phyloP scores from a whole-genome alignment of 768 basidiomycete species.

The Lepiota brunneoincarnata region DNA sequence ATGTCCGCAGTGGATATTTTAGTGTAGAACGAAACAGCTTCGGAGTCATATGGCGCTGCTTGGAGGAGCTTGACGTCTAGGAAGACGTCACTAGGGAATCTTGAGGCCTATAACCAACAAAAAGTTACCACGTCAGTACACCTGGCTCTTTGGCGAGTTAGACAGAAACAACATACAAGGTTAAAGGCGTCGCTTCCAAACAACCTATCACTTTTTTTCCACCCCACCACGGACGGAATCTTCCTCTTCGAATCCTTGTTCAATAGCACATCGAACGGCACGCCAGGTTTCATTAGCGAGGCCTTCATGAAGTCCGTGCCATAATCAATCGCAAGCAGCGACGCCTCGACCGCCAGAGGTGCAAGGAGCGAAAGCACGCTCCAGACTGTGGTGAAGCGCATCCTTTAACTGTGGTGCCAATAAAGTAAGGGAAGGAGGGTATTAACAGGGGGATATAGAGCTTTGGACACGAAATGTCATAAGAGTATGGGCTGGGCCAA shows the following conservation, averaged over 20 bases:
- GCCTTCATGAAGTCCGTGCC: slow-evolving; percentile 98
- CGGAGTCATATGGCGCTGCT: slow-evolving; percentile 62
- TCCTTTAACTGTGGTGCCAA: slow-evolving; percentile 17
- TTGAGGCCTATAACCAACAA: slow-evolving; percentile 62
- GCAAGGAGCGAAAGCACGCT: slow-evolving; percentile 35
- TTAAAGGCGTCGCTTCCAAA: slow-evolving; percentile 90
- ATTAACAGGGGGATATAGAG: slow-evolving; percentile 12
- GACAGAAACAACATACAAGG: slow-evolving; percentile 54
- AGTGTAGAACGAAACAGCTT: slow-evolving; percentile 54
- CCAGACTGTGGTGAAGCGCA: slow-evolving; percentile 38
- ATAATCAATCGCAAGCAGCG: slow-evolving; percentile 96
- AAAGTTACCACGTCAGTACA: slow-evolving; percentile 2
- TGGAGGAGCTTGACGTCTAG: slow-evolving; percentile 82
- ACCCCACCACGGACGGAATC: slow-evolving; percentile 84
- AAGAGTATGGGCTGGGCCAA: slow-evolving; percentile 17
- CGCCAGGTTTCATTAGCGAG: slow-evolving; percentile 89
- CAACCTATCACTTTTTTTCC: slow-evolving; percentile 87
- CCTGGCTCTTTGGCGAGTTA: background rate
- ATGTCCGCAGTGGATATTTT: slow-evolving; percentile 54
- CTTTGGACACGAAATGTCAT: slow-evolving; percentile 23
- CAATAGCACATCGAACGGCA: slow-evolving; percentile 93
- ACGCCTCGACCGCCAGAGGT: slow-evolving; percentile 52
- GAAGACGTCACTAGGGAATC: slow-evolving; percentile 88
- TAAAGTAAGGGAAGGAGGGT: slow-evolving; percentile 15
- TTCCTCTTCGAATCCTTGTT: slow-evolving; percentile 98